These are phyloP conservation scores for Myxozyma nipponensis DNA, from an alignment of 805 yeast species.

Conservation along the genomic window DNA sequence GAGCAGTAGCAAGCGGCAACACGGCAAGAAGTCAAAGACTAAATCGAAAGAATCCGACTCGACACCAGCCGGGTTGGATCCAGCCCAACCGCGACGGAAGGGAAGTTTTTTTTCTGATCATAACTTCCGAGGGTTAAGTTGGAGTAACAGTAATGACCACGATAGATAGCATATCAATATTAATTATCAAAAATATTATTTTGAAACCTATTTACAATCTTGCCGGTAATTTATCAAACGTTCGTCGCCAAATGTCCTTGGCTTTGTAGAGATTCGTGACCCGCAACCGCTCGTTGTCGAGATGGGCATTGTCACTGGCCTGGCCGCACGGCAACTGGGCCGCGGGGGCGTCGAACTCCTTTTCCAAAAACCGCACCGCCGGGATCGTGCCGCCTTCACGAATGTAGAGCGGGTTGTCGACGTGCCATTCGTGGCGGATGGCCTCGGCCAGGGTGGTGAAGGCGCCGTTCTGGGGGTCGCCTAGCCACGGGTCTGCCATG, in stretches of 20 bases:
- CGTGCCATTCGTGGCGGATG: constrained; percentile 66
- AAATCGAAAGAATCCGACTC: background rate
- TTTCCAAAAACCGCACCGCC: constrained; percentile 77
- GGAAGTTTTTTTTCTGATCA: constrained; percentile 18
- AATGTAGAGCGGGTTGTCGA: constrained; percentile 57
- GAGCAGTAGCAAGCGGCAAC: background rate
- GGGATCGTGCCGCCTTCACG: constrained; percentile 98
- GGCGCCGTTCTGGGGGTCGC: constrained; percentile 72
- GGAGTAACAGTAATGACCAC: background rate
- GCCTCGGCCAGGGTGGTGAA: constrained; percentile 64
- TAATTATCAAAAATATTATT: background rate
- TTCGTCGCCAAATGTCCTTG: constrained; percentile 47
- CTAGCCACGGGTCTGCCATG: constrained; percentile 96
- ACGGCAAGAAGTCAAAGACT: background rate
- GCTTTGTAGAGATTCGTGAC: constrained; percentile 73
- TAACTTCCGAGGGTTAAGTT: constrained; percentile 1
- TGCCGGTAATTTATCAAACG: constrained; percentile 15
- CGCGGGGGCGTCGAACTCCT: constrained; percentile 78
- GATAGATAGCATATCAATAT: background rate
- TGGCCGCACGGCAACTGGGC: constrained; percentile 97
- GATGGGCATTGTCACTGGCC: constrained; percentile 88
- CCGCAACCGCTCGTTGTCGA: constrained; percentile 79
- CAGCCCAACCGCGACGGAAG: constrained; percentile 3
- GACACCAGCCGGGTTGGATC: constrained; percentile 6
- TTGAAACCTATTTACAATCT: background rate